Base-by-base conservation (phyloP, 2,329 filamentous ascomycete genomes). In the Beauveria medogensis region DNA sequence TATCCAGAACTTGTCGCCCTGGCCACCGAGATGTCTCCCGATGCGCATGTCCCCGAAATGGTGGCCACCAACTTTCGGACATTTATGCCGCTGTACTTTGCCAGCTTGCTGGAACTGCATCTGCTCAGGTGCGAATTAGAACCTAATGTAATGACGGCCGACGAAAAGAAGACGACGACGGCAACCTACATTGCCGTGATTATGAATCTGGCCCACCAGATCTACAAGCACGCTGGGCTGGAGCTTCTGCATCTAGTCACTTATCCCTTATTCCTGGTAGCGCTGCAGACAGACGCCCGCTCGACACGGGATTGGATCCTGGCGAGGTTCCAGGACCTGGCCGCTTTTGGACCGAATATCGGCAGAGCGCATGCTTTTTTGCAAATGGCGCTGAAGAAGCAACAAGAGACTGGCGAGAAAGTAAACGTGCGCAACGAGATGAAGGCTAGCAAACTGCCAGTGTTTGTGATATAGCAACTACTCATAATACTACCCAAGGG, bases 261-360 rank as follows among this genome's bases (percentile, higher is more conserved):
- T 0, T 73, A 71, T 69, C 70, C 72, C 5, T 63, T 75, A 6
- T 73, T 74, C 59, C 66, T 72, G n/a, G 72, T 68, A 5, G 71
- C 69, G 7, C 63, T 75, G 7, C 71, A 74, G 62, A 74, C 72
- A 5, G 67, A 72, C 12, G 68, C 72, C 26, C 62, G 67, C 3
- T 61, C 71, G 5, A 69, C 74, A 28, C 70, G 69, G 5, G 68
- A 70, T 9, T 75, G 73, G 69, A 68, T 73, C 18, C 55, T 74
- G 14, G 66, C 67, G 9, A 67, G 71, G 1, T 72, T 72, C 24
- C 64, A 69, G 9, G 62, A 58, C 10, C 68, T 73, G 37, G 67
- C 67, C 34, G 64, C 64, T 6, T 72, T 69, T 41, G 70, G 72
- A 3, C 70, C 68, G 47, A 73, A 74, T 54, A 69, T 69, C 20